These are phyloP conservation scores for Stachybotrys echinatus DNA, from an alignment of 2,329 filamentous ascomycete genomes.

Conservation along the genomic window DNA sequence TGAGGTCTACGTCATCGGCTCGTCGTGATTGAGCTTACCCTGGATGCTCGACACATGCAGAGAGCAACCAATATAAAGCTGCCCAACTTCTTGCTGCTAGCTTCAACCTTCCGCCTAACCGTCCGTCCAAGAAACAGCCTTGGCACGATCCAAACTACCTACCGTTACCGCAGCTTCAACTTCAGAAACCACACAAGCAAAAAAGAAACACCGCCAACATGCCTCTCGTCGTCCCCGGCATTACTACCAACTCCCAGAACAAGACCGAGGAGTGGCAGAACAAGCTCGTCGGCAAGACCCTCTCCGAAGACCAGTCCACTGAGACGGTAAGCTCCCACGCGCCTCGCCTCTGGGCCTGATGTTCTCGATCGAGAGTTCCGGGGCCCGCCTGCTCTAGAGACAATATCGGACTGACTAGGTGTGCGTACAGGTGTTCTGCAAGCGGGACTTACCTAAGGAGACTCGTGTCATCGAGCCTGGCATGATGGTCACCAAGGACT, in stretches of 20 bases:
- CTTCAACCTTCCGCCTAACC: background rate
- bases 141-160: background rate
- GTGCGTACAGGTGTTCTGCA: slow-evolving; percentile 49
- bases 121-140: too few species aligned
- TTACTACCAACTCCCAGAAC: slow-evolving; percentile 40
- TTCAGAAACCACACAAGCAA: background rate
- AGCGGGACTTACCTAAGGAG: slow-evolving; percentile 51
- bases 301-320: slow-evolving; percentile 43
- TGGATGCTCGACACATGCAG: background rate
- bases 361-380: background rate
- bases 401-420: slow-evolving; percentile 1
- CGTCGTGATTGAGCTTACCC: background rate
- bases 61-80: background rate
- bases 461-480: slow-evolving; percentile 53
- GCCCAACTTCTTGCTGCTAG: background rate
- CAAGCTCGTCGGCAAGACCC: slow-evolving; percentile 60
- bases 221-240: slow-evolving; percentile 60
- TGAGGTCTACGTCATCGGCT: background rate
- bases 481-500: slow-evolving; percentile 54
- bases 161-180: too few species aligned
- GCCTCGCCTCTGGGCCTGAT: background rate
- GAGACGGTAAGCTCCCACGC: slow-evolving; percentile 42
- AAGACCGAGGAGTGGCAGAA: slow-evolving; percentile 54
- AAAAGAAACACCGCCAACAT: slow-evolving; percentile 30
- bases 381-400: too few species aligned